Evolutionary conservation across 2,329 filamentous ascomycete genomes (phyloP), one percentile per base, ranked within the genome.

Genomic region (Colletotrichum simmondsii): DNA sequence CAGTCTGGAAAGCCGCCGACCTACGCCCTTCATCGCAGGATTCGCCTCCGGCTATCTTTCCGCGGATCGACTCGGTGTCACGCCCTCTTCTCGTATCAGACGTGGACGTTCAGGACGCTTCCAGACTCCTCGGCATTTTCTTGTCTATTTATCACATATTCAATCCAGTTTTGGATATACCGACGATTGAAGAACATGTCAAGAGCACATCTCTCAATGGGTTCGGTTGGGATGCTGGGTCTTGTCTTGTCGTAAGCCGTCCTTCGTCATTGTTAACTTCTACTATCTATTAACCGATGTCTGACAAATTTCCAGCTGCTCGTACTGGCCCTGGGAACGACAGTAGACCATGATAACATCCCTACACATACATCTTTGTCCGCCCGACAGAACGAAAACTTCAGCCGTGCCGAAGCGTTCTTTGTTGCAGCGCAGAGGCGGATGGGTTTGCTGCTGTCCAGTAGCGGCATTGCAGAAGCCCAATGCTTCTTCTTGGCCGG

Each of bases 401-500:
- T 56, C 7, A 30, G 53, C 24, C 53, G 24, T 12, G 65, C 54
- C 10, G 65, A 67, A 7, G 65, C 65, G 28, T 67, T 60, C 42
- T 67, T 67, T n/a, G 4, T 60, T 8, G 65, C 65, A 12, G 72
- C 74, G 8, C 63, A 73, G 22, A 70, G 53, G 35, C 74, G 74
- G 1, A 72, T 75, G 69, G 74, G 74, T 19, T 49, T 61, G 32
- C 22, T 72, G 10, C 54, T 74, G 5, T 74, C 63, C 26, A 59
- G 32, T 32, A 75, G 63, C 24, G 69, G 70, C 10, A 58, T 74
- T 16, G 42, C 49, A 26, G 65, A 67, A 28, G 56, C 74, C 4
- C 74, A 75, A n/a, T 54, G 46, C 24, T 75, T 73, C 65, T 75
- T 75, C 60, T 52, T 74, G 5, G 72, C 74, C 24, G 75, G 75